A percentile compares a stretch with the other conserved stretches of the same genome.
These are phyloP conservation scores for Wickerhamiella brachini DNA, from an alignment of 805 yeast species.

Conservation along the genomic window DNA sequence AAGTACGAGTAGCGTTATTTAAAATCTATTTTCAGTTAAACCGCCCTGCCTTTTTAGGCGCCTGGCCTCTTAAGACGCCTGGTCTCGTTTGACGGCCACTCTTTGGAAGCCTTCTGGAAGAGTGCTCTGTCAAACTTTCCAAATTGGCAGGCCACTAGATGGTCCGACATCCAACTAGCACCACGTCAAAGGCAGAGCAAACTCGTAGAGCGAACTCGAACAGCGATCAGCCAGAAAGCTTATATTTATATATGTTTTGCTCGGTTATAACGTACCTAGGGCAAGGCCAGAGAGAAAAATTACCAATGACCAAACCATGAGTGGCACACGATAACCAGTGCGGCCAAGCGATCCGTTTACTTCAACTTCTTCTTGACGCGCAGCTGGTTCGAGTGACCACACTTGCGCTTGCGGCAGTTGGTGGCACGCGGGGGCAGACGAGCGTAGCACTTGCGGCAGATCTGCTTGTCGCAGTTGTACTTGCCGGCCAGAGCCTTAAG, in stretches of 20 bases:
- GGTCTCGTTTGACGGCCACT: no score
- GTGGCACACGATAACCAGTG: not conserved
- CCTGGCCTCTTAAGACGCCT: no score
- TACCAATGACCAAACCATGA: not conserved
- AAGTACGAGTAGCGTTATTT: conserved; percentile 23
- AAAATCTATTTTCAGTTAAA: no score
- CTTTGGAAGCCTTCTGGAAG: no score
- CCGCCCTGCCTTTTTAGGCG: no score
- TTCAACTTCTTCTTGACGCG: conserved; percentile 99
- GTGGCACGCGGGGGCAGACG: conserved; percentile 99
- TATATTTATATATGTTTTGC: no score
- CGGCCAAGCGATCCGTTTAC: conserved; percentile 37
- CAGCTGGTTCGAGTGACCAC: conserved; percentile 99
- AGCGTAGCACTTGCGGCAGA: conserved; percentile 99
- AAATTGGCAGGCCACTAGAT: no score
- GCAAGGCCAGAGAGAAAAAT: not conserved
- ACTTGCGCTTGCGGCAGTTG: conserved; percentile 99
- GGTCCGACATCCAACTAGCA: no score
- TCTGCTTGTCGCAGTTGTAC: conserved; percentile 98
- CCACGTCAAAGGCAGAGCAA: no score
- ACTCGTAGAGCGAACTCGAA: no score
- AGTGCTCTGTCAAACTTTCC: no score
- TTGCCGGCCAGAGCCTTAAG: conserved; percentile 97
- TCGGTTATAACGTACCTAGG: not conserved
- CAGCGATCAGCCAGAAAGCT: not conserved